Percentiles rank a stretch among this genome's conserved stretches.
Conservation (phyloP, 805 yeast genomes). For the Clavispora fructus region DNA sequence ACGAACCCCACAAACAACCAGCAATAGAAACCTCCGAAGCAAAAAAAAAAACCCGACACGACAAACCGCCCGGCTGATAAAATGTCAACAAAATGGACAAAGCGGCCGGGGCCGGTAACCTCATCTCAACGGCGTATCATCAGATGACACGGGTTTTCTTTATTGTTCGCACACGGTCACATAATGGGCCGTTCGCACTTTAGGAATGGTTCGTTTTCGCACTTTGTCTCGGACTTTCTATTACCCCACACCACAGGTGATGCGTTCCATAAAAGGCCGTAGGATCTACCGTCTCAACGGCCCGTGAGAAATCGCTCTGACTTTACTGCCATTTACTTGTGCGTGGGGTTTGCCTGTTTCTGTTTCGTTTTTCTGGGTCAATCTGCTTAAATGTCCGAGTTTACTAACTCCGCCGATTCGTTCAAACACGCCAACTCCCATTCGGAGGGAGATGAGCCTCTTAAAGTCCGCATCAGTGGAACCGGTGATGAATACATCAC, state of each 20-base stretch:
- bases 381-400: not conserved
- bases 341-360: not conserved
- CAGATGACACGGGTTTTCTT: not conserved
- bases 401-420: not conserved
- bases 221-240: not conserved
- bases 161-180: not conserved
- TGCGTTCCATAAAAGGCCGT: not conserved
- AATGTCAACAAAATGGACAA: too few relatives aligned
- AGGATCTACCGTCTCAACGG: not conserved
- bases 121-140: not conserved
- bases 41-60: too few relatives aligned
- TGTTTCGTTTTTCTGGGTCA: not conserved
- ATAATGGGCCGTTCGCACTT: not conserved
- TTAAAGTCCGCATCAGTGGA: conserved; percentile 17
- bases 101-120: not conserved
- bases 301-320: not conserved
- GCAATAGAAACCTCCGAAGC: too few relatives aligned
- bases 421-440: not conserved
- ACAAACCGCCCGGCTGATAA: too few relatives aligned
- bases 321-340: not conserved
- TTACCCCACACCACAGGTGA: not conserved
- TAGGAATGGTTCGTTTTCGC: not conserved
- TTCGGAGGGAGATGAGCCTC: not conserved
- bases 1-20: not conserved
- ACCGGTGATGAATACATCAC: conserved; percentile 38